These are phyloP conservation scores for Neurospora cerealis DNA, from an alignment of 495 filamentous ascomycete genomes.

Conservation along the genomic window DNA sequence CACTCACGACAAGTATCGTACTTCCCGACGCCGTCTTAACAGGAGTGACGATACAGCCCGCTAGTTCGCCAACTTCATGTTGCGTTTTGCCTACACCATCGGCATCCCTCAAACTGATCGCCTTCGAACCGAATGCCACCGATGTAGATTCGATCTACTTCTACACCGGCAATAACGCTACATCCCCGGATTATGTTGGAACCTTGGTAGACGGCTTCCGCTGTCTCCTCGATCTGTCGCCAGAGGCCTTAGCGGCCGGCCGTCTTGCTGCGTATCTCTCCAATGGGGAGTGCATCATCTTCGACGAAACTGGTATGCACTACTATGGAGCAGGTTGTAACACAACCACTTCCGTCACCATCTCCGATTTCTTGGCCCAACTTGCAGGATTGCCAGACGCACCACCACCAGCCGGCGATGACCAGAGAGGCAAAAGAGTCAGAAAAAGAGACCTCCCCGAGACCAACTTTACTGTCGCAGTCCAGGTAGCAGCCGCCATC, in stretches of 20 bases:
- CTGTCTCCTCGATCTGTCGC: conserved; percentile 9
- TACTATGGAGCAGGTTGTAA: conserved; percentile 9
- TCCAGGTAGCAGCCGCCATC: conserved; percentile 7
- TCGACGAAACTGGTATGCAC: conserved; percentile 13
- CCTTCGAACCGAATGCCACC: conserved; percentile 1
- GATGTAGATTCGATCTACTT: conserved; percentile 8
- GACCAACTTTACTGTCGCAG: conserved; percentile 13
- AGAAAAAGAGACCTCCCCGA: background rate
- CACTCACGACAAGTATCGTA: conserved; percentile 6
- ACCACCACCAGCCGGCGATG: background rate
- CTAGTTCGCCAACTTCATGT: conserved; percentile 14
- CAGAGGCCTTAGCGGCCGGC: conserved; percentile 7
- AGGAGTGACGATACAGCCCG: conserved; percentile 12
- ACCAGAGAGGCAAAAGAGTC: background rate
- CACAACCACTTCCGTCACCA: conserved; percentile 5
- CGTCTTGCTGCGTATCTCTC: conserved; percentile 2
- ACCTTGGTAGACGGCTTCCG: conserved; percentile 8
- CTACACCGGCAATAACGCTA: conserved; percentile 10
- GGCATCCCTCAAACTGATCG: conserved; percentile 5
- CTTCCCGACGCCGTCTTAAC: conserved; percentile 7
- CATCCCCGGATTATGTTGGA: conserved; percentile 10
- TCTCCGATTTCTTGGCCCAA: conserved; percentile 10
- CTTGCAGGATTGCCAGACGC: conserved; percentile 2
- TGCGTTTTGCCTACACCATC: conserved; percentile 12
- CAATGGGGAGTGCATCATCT: conserved; percentile 9